Evolutionary conservation across 176 grass and related monocot species (phyloP).

Genomic region (Carex parvula): DNA sequence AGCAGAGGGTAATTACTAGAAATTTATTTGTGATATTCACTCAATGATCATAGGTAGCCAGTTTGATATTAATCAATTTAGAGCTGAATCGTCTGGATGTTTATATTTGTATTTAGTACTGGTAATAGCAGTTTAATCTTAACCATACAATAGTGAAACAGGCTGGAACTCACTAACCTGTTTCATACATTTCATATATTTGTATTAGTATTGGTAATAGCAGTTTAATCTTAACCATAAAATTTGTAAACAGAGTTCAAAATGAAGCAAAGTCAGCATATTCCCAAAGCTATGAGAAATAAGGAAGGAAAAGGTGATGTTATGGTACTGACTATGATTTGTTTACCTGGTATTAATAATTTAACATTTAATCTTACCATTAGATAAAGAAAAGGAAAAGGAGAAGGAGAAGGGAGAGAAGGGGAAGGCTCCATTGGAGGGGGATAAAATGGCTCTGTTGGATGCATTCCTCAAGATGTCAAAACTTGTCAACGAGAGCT

Average conservation of each 20-base stretch:
- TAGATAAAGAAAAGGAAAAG: slow-evolving; percentile 34
- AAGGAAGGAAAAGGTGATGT: neutral
- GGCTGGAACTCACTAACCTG: neutral
- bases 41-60: neutral
- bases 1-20: slow-evolving; percentile 11
- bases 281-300: neutral
- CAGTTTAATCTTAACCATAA: too few relatives aligned
- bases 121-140: neutral
- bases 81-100: neutral
- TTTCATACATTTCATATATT: neutral
- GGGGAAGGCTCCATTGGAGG: slow-evolving; percentile 9
- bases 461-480: slow-evolving; percentile 76
- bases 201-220: too few relatives aligned
- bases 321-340: neutral
- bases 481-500: slow-evolving; percentile 62
- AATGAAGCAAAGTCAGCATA: slow-evolving; percentile 21
- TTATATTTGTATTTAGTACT: neutral
- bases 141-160: neutral
- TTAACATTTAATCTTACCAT: neutral
- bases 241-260: neutral
- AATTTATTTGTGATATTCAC: neutral
- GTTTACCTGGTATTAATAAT: neutral
- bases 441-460: slow-evolving; percentile 52
- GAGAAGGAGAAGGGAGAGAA: slow-evolving; percentile 29
- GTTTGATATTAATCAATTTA: neutral